These are phyloP conservation scores for Choanephora cucurbitarum DNA, from an alignment of 371 early-diverging fungal genomes.

Conservation along the genomic window DNA sequence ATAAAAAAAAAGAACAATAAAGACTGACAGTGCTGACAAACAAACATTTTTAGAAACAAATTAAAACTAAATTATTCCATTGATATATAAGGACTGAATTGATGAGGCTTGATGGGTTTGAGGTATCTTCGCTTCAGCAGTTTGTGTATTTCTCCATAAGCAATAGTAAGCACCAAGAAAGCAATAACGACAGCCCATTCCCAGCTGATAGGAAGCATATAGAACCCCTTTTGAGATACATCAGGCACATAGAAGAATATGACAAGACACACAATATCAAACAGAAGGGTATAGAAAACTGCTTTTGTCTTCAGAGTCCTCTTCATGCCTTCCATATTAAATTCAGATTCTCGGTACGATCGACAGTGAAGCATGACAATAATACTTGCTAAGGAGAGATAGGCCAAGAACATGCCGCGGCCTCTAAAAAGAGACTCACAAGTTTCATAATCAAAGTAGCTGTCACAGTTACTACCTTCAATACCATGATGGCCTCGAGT, in stretches of 20 bases:
- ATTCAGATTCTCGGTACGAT: constrained; percentile 56
- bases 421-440: constrained; percentile 69
- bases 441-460: constrained; percentile 29
- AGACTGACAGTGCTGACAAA: too few relatives aligned
- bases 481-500: constrained; percentile 46
- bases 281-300: constrained; percentile 47
- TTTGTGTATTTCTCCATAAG: constrained; percentile 68
- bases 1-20: too few relatives aligned
- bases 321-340: constrained; percentile 40
- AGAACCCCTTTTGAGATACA: constrained; percentile 61
- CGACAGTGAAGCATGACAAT: constrained; percentile 67
- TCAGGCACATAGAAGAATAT: constrained; percentile 69
- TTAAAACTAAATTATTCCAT: too few relatives aligned
- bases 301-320: constrained; percentile 50
- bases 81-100: neutral
- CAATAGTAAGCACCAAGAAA: constrained; percentile 50
- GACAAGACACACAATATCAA: constrained; percentile 52
- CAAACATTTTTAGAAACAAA: too few relatives aligned
- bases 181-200: constrained; percentile 72
- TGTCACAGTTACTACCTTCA: constrained; percentile 59
- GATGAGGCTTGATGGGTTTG: constrained; percentile 19
- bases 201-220: constrained; percentile 59
- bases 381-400: constrained; percentile 59
- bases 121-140: constrained; percentile 21
- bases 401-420: constrained; percentile 60